Evolutionary conservation across 306 rosid genomes (phyloP).

Genomic region (Luffa acutangula): DNA sequence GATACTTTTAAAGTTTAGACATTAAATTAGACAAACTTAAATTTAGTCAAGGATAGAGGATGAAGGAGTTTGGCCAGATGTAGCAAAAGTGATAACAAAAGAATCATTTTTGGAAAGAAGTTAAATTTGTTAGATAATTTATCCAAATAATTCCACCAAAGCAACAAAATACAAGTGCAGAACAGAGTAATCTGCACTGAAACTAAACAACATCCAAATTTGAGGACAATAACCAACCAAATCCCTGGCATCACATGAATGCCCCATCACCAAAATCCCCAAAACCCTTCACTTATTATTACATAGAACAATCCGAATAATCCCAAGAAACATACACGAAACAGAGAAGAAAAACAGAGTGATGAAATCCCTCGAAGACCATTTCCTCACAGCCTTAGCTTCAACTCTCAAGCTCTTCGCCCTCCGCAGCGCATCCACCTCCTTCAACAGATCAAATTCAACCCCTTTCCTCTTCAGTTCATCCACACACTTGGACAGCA

Average conservation of each 20-base stretch:
- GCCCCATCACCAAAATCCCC: background rate
- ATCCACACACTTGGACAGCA: constrained; percentile 63
- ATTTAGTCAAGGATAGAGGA: too few species aligned
- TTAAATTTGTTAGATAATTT: background rate
- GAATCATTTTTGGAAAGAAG: background rate
- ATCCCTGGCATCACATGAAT: background rate
- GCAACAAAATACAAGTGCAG: constrained; percentile 37
- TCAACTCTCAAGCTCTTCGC: constrained; percentile 81
- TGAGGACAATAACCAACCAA: background rate
- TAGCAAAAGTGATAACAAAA: background rate
- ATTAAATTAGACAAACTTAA: too few species aligned
- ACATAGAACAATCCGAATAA: constrained; percentile 69
- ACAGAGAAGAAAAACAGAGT: constrained; percentile 55
- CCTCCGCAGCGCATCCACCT: constrained; percentile 86
- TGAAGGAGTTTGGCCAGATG: background rate
- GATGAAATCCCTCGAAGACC: constrained; percentile 79
- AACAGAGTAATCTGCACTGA: constrained; percentile 62
- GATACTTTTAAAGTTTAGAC: too few species aligned
- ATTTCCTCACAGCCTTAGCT: constrained; percentile 49
- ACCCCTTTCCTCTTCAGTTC: constrained; percentile 81
- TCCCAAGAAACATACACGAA: constrained; percentile 57
- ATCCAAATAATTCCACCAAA: constrained; percentile 2
- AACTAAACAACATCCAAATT: constrained; percentile 13
- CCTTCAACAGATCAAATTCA: constrained; percentile 83
- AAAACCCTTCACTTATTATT: background rate